Evolutionary conservation across 73 alveolate species (phyloP), one percentile per base, ranked within the genome.

Genomic region (Paramecium pentaurelia): DNA sequence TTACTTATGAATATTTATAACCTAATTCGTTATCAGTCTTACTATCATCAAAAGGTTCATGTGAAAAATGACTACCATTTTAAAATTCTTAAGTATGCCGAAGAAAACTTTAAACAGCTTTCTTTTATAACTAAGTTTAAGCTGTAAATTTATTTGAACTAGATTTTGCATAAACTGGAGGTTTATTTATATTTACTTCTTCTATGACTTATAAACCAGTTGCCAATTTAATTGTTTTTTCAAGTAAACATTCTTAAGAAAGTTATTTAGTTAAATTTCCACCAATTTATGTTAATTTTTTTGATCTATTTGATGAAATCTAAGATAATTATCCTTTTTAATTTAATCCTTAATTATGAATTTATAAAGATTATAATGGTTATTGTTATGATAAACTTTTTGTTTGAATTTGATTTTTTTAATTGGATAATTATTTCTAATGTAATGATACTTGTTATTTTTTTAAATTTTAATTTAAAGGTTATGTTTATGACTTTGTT

Each of bases 21-120:
- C 49, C 60, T 3, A 22, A 5, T 1, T 75, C 88, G 3, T 34
- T 40, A 20, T 34, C 68, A 75, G 88, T 75, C 27, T 75, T 75
- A 14, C 37, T 54, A 54, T 54, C 70, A 54, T 54, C 70, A 18
- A 54, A 40, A 4, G 18, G 37, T 11, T 37, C 88, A 75, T 40
- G 38, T 16, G 88, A 22, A 11, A 37, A 75, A 75, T 68, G 84
- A 28, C 84, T 68, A 4, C 88, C 60, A 75, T 75, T 75, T 45
- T 75, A 37, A n/a, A 75, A 37, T 10, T 75, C 88, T 75, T 75
- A 16, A 75, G 88, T 75, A 75, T 75, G 88, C 11, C 88, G 58
- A 22, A 75, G 42, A 40, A 75, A 75, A 75, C 68, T 37, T 36
- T 75, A 37, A 0, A 75, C 88, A 0, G 88, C 88, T 36, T 75